Conservation (phyloP, 441 rosid species). For the Adansonia rubrostipa region DNA sequence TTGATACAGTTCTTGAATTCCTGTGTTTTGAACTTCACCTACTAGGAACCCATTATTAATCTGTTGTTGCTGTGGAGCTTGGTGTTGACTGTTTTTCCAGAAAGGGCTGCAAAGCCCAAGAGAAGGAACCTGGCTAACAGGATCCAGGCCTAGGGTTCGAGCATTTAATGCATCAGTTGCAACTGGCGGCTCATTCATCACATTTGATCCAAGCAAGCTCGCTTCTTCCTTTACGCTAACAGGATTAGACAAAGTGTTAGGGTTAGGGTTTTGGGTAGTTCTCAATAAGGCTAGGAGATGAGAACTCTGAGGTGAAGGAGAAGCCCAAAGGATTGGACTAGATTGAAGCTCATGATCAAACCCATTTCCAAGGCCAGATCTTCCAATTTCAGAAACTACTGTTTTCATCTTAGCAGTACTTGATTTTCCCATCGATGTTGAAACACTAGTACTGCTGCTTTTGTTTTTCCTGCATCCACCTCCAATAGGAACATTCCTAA, state of each 20-base stretch:
- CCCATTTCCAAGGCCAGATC: constrained; percentile 46
- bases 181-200: constrained; percentile 39
- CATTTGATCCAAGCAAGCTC: constrained; percentile 41
- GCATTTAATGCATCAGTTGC: constrained; percentile 35
- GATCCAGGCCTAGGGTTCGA: constrained; percentile 45
- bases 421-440: constrained; percentile 49
- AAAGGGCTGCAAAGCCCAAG: constrained; percentile 48
- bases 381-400: constrained; percentile 50
- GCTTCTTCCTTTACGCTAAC: constrained; percentile 49
- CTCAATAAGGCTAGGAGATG: constrained; percentile 55
- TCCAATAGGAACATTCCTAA: constrained; percentile 77
- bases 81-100: constrained; percentile 48
- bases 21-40: constrained; percentile 55
- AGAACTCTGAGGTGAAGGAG: constrained; percentile 57
- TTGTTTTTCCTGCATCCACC: constrained; percentile 78
- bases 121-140: constrained; percentile 44
- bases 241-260: constrained; percentile 41
- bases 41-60: constrained; percentile 36
- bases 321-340: constrained; percentile 54
- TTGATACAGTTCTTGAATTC: constrained; percentile 65
- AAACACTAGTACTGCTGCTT: constrained; percentile 32
- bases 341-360: constrained; percentile 50
- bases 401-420: constrained; percentile 45
- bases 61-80: constrained; percentile 42
- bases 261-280: constrained; percentile 52